Conservation (phyloP, 2,329 filamentous ascomycete species). For the Scopulariopsis brevicaulis region DNA sequence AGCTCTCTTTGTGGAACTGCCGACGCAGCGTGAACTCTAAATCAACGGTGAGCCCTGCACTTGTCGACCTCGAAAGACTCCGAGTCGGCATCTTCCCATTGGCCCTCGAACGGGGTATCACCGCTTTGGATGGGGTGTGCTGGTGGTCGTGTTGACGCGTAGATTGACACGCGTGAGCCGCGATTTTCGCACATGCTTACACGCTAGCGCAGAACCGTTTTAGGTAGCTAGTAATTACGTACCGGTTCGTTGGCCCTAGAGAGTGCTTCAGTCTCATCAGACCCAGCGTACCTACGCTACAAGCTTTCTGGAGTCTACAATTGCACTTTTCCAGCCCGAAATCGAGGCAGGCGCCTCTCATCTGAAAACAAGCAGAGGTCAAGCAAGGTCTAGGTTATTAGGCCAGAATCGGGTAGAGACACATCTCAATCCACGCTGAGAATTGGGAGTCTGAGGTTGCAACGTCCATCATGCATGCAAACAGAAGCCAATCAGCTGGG, state of each 20-base stretch:
- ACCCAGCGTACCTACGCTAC: too few relatives aligned
- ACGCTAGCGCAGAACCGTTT: too few relatives aligned
- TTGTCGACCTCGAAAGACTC: neutral
- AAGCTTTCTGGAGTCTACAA: too few relatives aligned
- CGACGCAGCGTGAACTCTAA: conserved; percentile 63
- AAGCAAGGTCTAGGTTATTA: neutral
- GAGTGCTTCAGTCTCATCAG: too few relatives aligned
- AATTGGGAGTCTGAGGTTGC: neutral
- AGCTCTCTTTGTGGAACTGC: conserved; percentile 63
- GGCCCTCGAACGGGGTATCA: neutral
- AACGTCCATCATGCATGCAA: neutral
- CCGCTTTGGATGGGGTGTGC: neutral
- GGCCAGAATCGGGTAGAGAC: neutral
- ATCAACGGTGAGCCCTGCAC: conserved; percentile 26
- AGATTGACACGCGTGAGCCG: neutral
- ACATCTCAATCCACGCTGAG: neutral
- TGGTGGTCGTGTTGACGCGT: neutral
- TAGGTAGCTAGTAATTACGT: too few relatives aligned
- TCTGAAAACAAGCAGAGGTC: neutral
- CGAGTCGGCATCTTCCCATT: conserved; percentile 1
- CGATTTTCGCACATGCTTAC: neutral
- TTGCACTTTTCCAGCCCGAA: neutral
- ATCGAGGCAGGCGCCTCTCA: neutral
- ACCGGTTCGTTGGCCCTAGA: too few relatives aligned
- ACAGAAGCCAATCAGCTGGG: neutral